Evolutionary conservation across 2,329 filamentous ascomycete species (phyloP).

Genomic region (Diaporthe ampelina): DNA sequence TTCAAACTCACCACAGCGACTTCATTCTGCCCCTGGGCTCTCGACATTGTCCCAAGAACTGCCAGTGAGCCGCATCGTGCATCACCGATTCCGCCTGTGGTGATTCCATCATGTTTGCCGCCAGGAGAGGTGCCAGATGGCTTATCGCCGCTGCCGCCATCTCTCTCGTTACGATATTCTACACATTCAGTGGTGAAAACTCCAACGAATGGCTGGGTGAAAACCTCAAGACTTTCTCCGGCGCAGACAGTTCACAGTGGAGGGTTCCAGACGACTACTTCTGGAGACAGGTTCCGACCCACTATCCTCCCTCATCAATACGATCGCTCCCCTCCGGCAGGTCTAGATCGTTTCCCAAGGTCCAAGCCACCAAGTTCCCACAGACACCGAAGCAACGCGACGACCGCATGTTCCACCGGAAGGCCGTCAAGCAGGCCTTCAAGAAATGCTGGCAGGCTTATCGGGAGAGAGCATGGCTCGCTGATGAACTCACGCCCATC

Average conservation of each 20-base stretch:
- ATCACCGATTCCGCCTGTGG: neutral
- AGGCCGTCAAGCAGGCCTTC: constrained; percentile 40
- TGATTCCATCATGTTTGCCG: constrained; percentile 4
- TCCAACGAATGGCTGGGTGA: neutral
- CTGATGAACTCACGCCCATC: constrained; percentile 37
- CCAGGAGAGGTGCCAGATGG: constrained; percentile 11
- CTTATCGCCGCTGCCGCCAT: constrained; percentile 15
- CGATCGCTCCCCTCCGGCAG: constrained; percentile 32
- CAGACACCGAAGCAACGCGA: constrained; percentile 1
- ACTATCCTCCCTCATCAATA: constrained; percentile 28
- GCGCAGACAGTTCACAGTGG: constrained; percentile 8
- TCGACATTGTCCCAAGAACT: neutral
- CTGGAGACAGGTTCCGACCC: constrained; percentile 36
- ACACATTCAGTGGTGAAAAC: neutral
- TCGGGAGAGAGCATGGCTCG: constrained; percentile 34
- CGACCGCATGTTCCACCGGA: constrained; percentile 17
- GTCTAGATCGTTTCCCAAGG: constrained; percentile 12
- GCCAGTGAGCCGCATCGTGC: neutral
- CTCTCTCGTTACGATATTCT: constrained; percentile 3
- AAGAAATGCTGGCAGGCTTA: constrained; percentile 37
- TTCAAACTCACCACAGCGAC: neutral
- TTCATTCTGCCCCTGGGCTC: neutral
- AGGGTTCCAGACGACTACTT: constrained; percentile 37
- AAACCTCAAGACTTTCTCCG: constrained; percentile 3
- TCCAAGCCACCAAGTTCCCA: constrained; percentile 37